Base-by-base conservation (phyloP, 192 early-diverging fungal species). In the Linnemannia hyalina region DNA sequence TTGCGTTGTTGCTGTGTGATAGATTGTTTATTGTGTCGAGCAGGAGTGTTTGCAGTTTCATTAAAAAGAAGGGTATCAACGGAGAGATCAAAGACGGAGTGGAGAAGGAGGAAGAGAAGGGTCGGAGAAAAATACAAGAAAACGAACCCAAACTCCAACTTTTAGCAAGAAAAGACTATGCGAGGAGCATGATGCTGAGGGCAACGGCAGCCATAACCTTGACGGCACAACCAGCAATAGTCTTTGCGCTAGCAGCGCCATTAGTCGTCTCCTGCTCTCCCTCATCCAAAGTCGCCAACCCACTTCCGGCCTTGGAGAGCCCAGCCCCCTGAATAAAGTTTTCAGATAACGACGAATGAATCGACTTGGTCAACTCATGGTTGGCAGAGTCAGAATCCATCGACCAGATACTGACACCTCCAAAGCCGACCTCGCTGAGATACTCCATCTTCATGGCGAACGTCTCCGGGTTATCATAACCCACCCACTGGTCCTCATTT, bases 331-430 rank as follows among this genome's bases (percentile, higher is more conserved):
- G 82, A 9, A 77, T 65, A 49, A 75, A 70, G 36, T 60, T 55
- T 38, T 74, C 44, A 11, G 68, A 16, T 73, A 84, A 42, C 2
- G 63, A 47, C 41, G 55, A 40, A 55, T 86, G 79, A 52, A 86
- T 81, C 23, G 83, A 80, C 13, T 13, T 68, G 4, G 83, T 86
- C 60, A 86, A 40, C 49, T 80, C 83, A 32, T 86, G 83, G 70
- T 74, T 69, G 38, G 75, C 52, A 9, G 75, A 68, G 23, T 86
- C 83, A 32, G 83, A 86, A 63, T 86, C 83, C 83, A 86, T 86
- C 47, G 83, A 86, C 83, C 83, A 86, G 41, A 86, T 86, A 47
- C 83, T 86, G 20, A 86, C 78, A 11, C 83, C 83, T 69, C 83
- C 83, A 72, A 81, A 86, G 1, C 83, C 83, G 20, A n/a, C 75